Conservation (phyloP, 805 yeast genomes). For the Blastobotrys americana region DNA sequence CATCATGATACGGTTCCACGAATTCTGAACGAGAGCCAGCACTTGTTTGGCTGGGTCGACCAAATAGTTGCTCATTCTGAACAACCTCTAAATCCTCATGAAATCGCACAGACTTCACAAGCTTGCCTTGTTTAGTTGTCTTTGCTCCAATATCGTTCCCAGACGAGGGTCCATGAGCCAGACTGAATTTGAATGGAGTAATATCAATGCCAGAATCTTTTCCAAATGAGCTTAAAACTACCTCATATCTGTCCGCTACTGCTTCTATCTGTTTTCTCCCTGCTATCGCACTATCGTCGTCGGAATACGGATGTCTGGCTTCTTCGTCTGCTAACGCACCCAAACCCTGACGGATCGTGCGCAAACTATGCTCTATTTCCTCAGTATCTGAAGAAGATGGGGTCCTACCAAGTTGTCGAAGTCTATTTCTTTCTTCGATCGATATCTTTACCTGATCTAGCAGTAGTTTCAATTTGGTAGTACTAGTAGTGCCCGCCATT, state of each 20-base stretch:
- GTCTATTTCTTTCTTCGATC: conserved; percentile 28
- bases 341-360: conserved; percentile 22
- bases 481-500: no score
- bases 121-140: conserved; percentile 5
- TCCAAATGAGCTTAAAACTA: background rate
- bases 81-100: conserved; percentile 25
- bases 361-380: conserved; percentile 23
- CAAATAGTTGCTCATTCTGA: background rate
- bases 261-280: background rate
- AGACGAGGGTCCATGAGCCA: no score
- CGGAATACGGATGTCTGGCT: background rate
- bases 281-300: background rate
- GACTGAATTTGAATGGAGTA: background rate
- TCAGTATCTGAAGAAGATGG: conserved; percentile 25
- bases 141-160: no score
- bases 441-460: conserved; percentile 28
- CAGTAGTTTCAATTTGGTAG: conserved; percentile 20
- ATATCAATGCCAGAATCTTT: conserved; percentile 1
- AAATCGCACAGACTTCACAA: conserved; percentile 24
- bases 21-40: background rate
- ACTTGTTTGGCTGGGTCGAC: no score
- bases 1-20: conserved; percentile 24
- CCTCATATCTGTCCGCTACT: background rate
- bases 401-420: conserved; percentile 23
- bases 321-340: conserved; percentile 21